A percentile compares a stretch with the other conserved stretches of the same genome.
phyloP scores from a whole-genome alignment of 768 basidiomycete species.

The Pleurotus ostreatus region DNA sequence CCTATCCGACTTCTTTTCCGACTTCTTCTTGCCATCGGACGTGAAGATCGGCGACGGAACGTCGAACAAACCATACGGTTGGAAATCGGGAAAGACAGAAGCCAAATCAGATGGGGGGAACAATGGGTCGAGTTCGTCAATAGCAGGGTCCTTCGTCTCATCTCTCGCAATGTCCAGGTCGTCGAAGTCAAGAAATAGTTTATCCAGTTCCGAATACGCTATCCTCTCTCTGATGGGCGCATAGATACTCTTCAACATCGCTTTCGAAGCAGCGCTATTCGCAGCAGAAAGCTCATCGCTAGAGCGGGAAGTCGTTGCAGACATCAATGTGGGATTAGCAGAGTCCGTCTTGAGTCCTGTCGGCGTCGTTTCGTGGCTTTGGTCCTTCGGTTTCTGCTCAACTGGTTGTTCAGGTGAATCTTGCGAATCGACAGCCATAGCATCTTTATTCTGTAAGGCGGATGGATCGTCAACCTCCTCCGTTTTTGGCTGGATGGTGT shows the following conservation, averaged over 20 bases:
- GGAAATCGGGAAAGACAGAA: slow-evolving; percentile 83
- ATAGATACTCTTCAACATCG: slow-evolving; percentile 41
- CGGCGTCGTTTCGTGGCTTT: slow-evolving; percentile 12
- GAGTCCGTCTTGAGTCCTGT: slow-evolving; percentile 53
- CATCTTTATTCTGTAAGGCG: slow-evolving; percentile 22
- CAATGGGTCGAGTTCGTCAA: slow-evolving; percentile 24
- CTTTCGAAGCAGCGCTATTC: slow-evolving; percentile 29
- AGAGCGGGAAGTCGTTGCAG: slow-evolving; percentile 37
- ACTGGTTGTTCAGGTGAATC: slow-evolving; percentile 9
- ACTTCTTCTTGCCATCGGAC: slow-evolving; percentile 45
- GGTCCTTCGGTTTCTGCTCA: slow-evolving; percentile 2
- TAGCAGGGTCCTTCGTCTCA: slow-evolving; percentile 19
- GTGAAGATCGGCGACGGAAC: slow-evolving; percentile 28
- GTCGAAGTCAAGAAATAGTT: slow-evolving; percentile 46
- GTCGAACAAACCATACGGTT: slow-evolving; percentile 54
- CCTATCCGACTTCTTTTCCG: slow-evolving; percentile 55
- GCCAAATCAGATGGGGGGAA: slow-evolving; percentile 45
- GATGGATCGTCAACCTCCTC: slow-evolving; percentile 58
- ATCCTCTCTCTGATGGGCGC: slow-evolving; percentile 59
- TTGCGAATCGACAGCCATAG: slow-evolving; percentile 24
- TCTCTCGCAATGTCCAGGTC: slow-evolving; percentile 26
- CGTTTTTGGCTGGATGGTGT: slow-evolving; percentile 29
- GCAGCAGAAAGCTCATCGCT: slow-evolving; percentile 27
- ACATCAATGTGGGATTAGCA: slow-evolving; percentile 48
- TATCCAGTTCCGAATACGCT: slow-evolving; percentile 55